Evolutionary conservation across 2,329 filamentous ascomycete genomes (phyloP), one percentile per base, ranked within the genome.

Genomic region (Fusarium sp.): DNA sequence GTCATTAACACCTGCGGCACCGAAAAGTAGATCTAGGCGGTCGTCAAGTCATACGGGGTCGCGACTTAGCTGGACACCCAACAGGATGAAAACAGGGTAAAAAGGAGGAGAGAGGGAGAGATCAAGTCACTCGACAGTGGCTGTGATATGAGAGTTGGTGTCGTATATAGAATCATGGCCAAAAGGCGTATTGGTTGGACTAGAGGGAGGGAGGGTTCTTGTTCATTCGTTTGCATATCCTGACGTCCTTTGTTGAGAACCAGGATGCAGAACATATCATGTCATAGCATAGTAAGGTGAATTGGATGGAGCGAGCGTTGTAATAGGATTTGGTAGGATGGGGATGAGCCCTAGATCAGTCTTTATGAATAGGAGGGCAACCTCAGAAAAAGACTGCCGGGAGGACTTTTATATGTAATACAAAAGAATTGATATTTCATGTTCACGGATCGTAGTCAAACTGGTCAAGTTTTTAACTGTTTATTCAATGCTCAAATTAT

Each of bases 341-440:
- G 23, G 53, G 41, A 38, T 37, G 28, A 38, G 24, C n/a, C 44
- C 46, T 49, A 43, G 56, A 54, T 37, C 68, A 65, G 54, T 60
- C 41, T 68, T 70, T 50, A 47, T 44, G 26, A 24, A 65, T 37
- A 47, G 20, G 50, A 60, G 46, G 59, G 67, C 53, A 43, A 53
- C 53, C 37, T 57, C 57, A 41, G 52, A 38, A 48, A 53, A 33
- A 53, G 44, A 46, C 44, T 33, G 56, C 43, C 53, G 43, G 52
- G 39, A 15, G 55, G 38, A 37, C n/a, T 55, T 70, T 41, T 64
- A 64, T 71, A 68, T 70, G 68, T 70, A 71, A 65, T 68, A 65
- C 52, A 70, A 70, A 65, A 68, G 63, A 71, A 71, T 50, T 54
- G 52, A 54, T 64, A 37, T 23, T 44, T 53, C 20, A 18, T 18